These are phyloP conservation scores for Fraxinus baroniana DNA, from an alignment of 305 asterid genomes.

Conservation along the genomic window DNA sequence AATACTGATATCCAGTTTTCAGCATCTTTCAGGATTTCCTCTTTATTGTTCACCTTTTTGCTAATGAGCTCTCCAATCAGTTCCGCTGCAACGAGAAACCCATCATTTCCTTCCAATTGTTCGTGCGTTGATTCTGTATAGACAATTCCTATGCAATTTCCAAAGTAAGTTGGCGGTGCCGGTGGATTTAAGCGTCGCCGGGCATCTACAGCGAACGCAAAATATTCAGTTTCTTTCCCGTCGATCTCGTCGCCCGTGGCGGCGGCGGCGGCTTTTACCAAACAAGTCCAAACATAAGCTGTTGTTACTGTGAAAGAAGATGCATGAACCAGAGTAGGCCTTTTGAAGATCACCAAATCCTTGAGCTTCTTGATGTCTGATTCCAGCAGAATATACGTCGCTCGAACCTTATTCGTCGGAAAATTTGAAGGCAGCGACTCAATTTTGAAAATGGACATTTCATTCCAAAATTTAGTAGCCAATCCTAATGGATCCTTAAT, in stretches of 20 bases:
- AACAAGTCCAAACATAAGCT: constrained; percentile 42
- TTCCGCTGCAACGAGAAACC: no score
- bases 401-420: constrained; percentile 35
- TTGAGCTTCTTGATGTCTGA: constrained; percentile 31
- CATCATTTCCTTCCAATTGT: no score
- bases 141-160: no score
- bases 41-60: no score
- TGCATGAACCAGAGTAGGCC: constrained; percentile 22
- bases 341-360: constrained; percentile 19
- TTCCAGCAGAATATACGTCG: constrained; percentile 31
- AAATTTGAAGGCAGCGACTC: background rate
- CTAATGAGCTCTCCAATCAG: no score
- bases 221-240: constrained; percentile 26
- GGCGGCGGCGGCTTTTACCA: constrained; percentile 28
- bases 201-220: constrained; percentile 30
- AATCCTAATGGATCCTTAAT: constrained; percentile 29
- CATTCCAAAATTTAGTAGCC: constrained; percentile 22
- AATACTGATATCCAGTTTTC: no score
- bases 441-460: background rate
- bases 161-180: background rate
- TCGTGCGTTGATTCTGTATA: no score
- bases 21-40: no score
- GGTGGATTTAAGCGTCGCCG: constrained; percentile 31
- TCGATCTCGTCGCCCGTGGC: constrained; percentile 20
- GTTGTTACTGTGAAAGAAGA: constrained; percentile 33